Evolutionary conservation across 108 stramenopile species (phyloP).

Genomic region (Cyclotella kingstonii): DNA sequence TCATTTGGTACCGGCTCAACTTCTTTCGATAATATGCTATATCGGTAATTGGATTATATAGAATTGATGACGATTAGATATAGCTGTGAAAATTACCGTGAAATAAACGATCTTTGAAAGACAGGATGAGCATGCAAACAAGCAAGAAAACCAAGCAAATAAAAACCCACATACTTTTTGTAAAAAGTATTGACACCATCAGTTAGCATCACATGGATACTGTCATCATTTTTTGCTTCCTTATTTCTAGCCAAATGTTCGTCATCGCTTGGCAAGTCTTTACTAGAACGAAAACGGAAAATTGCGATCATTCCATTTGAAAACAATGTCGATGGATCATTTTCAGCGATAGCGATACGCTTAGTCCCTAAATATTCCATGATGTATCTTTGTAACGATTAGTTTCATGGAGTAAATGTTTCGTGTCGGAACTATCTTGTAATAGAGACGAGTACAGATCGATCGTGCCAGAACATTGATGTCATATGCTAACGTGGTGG

Average conservation of each 20-base stretch:
- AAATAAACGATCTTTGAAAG: not conserved
- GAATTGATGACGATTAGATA: too few relatives aligned
- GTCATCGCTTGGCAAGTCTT: not conserved
- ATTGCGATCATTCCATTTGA: constrained; percentile 27
- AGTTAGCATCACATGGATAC: constrained; percentile 31
- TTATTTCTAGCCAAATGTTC: not conserved
- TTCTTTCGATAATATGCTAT: constrained; percentile 1
- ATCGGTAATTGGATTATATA: too few relatives aligned
- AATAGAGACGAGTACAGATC: too few relatives aligned
- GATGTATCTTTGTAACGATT: not conserved
- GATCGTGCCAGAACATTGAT: too few relatives aligned
- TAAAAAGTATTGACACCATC: constrained; percentile 41
- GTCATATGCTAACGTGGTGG: too few relatives aligned
- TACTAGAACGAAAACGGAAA: constrained; percentile 1
- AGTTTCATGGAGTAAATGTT: not conserved
- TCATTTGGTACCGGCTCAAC: constrained; percentile 2
- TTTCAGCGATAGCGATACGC: constrained; percentile 28
- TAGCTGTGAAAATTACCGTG: constrained; percentile 12
- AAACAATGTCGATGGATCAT: constrained; percentile 1
- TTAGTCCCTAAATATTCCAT: constrained; percentile 39
- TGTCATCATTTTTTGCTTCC: constrained; percentile 5
- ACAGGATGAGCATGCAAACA: not conserved
- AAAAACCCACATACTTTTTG: constrained; percentile 13
- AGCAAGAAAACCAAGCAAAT: not conserved
- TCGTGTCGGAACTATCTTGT: not conserved